phyloP scores from a whole-genome alignment of 768 basidiomycete genomes.

The Suillus occidentalis region DNA sequence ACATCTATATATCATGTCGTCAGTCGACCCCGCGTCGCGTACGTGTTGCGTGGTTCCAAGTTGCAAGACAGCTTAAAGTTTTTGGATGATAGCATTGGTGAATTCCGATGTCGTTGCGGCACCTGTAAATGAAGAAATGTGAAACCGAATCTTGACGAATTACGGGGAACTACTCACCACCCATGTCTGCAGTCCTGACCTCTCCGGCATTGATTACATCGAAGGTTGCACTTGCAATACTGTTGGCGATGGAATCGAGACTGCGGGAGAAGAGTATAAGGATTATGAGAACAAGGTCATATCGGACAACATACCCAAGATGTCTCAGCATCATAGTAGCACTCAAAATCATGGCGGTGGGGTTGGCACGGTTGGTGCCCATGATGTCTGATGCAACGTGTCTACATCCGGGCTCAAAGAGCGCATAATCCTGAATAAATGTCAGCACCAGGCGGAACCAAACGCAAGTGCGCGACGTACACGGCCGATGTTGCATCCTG shows the following conservation, averaged over 20 bases:
- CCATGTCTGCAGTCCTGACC: slow-evolving; percentile 93
- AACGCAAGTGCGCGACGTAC: slow-evolving; percentile 41
- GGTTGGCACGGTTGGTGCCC: slow-evolving; percentile 95
- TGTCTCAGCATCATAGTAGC: slow-evolving; percentile 98
- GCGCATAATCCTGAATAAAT: slow-evolving; percentile 76
- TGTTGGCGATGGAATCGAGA: slow-evolving; percentile 91
- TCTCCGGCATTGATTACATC: slow-evolving; percentile 87
- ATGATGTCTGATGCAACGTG: slow-evolving; percentile 95
- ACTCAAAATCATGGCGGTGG: slow-evolving; percentile 95
- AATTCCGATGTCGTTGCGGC: slow-evolving; percentile 92
- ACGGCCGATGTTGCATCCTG: slow-evolving; percentile 96
- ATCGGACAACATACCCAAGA: slow-evolving; percentile 64
- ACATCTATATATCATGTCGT: slow-evolving; percentile 2
- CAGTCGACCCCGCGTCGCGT: background rate
- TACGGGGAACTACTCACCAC: slow-evolving; percentile 55
- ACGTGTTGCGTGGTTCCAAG: background rate
- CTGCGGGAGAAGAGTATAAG: slow-evolving; percentile 39
- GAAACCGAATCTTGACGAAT: background rate
- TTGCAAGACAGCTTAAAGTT: slow-evolving; percentile 42
- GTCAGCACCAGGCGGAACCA: slow-evolving; percentile 11
- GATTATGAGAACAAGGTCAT: slow-evolving; percentile 20
- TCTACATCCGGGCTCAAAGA: slow-evolving; percentile 98
- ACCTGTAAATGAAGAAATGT: slow-evolving; percentile 43
- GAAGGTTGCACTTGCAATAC: slow-evolving; percentile 89
- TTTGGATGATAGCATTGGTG: slow-evolving; percentile 88